These are phyloP conservation scores for Aspergillus sp. DNA, from an alignment of 2,329 filamentous ascomycete genomes.

Conservation along the genomic window DNA sequence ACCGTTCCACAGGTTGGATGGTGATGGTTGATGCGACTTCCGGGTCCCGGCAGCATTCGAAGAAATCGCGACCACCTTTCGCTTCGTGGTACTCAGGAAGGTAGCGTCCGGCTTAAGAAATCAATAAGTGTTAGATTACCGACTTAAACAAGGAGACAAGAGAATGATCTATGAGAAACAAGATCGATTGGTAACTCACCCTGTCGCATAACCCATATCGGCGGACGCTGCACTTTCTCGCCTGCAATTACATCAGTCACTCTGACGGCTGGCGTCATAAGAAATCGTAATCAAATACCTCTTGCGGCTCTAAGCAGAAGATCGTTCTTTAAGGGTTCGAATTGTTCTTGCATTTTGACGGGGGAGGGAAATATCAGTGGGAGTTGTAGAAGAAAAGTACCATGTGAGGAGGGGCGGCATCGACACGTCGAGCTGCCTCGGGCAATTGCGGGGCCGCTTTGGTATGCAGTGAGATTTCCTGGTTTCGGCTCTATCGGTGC, in stretches of 20 bases:
- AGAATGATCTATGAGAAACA: background rate
- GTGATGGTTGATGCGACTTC: conserved; percentile 92
- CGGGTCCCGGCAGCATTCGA: conserved; percentile 90
- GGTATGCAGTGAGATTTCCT: no score
- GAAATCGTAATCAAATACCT: conserved; percentile 51
- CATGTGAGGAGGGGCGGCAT: conserved; percentile 13
- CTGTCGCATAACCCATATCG: conserved; percentile 99
- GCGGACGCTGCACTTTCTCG: conserved; percentile 84
- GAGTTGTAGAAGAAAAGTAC: conserved; percentile 13
- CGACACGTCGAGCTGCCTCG: background rate
- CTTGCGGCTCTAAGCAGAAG: conserved; percentile 82
- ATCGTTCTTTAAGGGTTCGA: conserved; percentile 87
- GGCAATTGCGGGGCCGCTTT: background rate
- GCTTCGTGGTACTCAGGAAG: conserved; percentile 96
- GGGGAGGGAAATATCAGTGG: conserved; percentile 4
- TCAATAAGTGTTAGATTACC: background rate
- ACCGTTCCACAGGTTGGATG: conserved; percentile 90
- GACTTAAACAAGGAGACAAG: no score
- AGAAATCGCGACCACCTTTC: conserved; percentile 88
- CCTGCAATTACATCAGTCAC: conserved; percentile 49
- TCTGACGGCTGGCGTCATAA: background rate
- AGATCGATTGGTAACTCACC: conserved; percentile 49
- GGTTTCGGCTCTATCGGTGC: no score
- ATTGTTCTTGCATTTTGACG: conserved; percentile 61
- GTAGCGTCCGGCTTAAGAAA: conserved; percentile 75